Evolutionary conservation across 2,329 filamentous ascomycete species (phyloP), one percentile per base, ranked within the genome.

Genomic region (Mollisiaceae sp.): DNA sequence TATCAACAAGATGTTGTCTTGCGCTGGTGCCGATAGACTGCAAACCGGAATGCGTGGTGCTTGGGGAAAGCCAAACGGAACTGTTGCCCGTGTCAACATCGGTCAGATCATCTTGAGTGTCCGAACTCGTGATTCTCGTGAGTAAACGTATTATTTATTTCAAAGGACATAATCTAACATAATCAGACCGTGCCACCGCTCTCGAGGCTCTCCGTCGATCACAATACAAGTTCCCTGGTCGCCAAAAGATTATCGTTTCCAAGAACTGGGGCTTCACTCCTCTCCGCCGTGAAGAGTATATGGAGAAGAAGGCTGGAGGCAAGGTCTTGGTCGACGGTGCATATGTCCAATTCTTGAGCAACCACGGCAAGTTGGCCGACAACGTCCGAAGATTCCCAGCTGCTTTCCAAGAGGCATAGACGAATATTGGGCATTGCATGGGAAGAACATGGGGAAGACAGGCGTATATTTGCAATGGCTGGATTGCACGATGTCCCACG

Each of bases 1-100:
- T 85, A 99, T 99, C 94, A 99, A 99, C 93, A 99, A 99, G 92
- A 99, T 99, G 95, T 94, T 99, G 93, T 98, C 95, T 81, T 99
- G 95, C 84, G 95, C 95, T 80, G 95, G 95, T 89, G 95, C 95
- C 90, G 95, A 99, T 98, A 93, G 95, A 91, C 88, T 99, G 84
- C 95, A 99, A 86, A 99, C 95, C 77, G 95, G 95, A 88, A 99
- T 99, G 95, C 94, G 95, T 91, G 95, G 95, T 90, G 95, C 95
- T 78, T 99, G 93, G 90, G 95, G 95, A 81, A 99, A 99, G 91
- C 95, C 95, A 83, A 97, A 98, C 89, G 95, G 95, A 81, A 91
- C 89, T 79, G 95, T 99, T 80, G 95, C 95, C 82, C 95, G 95
- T 92, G 94, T 99, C 89, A 98, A 98, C 91, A 99, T 99, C 79